Base-by-base conservation (phyloP, 2,329 filamentous ascomycete genomes). In the Knufia fluminis region DNA sequence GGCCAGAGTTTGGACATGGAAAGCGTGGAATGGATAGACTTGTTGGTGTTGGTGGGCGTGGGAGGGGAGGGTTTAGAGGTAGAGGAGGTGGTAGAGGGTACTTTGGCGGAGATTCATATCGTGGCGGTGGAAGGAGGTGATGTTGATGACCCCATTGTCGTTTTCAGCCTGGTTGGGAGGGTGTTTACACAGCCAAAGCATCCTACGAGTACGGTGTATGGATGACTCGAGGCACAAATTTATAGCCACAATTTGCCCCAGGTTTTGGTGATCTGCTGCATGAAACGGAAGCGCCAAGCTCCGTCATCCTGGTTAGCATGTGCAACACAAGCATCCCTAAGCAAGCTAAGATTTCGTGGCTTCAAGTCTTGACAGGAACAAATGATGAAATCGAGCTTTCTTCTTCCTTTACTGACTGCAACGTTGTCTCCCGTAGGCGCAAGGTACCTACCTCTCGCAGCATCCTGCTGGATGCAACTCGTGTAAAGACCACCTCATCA, bases 1-100 rank as follows among this genome's bases (percentile, higher is more conserved):
- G 85, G 12, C 79, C 79, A 14, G 85, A 89, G 62, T 79, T 82
- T 50, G 63, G 63, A 2, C 79, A 80, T 51, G 63, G 63, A 9
- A 52, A 52, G 26, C 53, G 54, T 42, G 61, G 61, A 4, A 59
- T 54, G 33, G 55, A 54, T 17, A 49, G 56, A 22, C 33, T 58
- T 19, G 64, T 69, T 8, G 68, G 68, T 28, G 61, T 60, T 48
- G 65, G 62, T 48, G 60, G 57, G 49, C 59, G 60, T 20, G 59
- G 65, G 9, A 4, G 50, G n/a, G 46, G 55, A 17, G 68, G 68
- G 28, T 62, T 59, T 49, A 65, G 62, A 48, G 60, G 60, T 22
- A 53, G 64, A 22, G 61, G 65, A 16, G 57, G 54, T 48, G 59
- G 64, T 4, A 35, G 53, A 19, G 33, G 51, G 12, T 33, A 46